These are phyloP conservation scores for Cucurbita maxima DNA, from an alignment of 306 rosid genomes.

Conservation along the genomic window DNA sequence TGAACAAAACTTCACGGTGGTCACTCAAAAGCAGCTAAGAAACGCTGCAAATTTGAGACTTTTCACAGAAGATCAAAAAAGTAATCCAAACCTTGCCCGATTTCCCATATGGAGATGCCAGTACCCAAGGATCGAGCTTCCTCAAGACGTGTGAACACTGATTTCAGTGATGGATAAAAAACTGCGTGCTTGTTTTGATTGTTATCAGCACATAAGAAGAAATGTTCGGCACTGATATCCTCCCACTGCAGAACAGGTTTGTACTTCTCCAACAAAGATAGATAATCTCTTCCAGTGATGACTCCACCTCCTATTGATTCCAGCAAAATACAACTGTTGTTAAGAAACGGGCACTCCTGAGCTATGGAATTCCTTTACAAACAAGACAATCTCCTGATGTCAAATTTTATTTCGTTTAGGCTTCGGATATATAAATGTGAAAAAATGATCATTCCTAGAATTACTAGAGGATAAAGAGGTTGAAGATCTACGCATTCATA, in stretches of 20 bases:
- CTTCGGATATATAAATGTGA: background rate
- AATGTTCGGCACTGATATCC: constrained; percentile 65
- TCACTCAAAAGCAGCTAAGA: background rate
- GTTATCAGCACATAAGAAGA: constrained; percentile 45
- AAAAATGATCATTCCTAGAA: background rate
- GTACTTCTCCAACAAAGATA: constrained; percentile 64
- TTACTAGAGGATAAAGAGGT: background rate
- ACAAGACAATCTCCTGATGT: background rate
- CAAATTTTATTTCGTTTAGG: background rate
- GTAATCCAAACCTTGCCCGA: constrained; percentile 96
- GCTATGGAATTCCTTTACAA: background rate
- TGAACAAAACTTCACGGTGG: background rate
- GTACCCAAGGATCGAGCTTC: constrained; percentile 79
- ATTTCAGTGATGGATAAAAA: constrained; percentile 71
- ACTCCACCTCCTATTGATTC: constrained; percentile 60
- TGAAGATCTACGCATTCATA: background rate
- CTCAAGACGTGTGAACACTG: constrained; percentile 64
- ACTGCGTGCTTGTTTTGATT: constrained; percentile 51
- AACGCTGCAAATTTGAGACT: background rate
- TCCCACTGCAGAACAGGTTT: constrained; percentile 71
- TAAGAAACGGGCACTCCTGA: background rate
- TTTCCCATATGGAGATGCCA: constrained; percentile 94
- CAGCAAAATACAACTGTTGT: constrained; percentile 9
- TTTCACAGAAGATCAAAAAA: constrained; percentile 56
- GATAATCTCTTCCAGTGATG: constrained; percentile 64